Conservation (phyloP, 2,329 filamentous ascomycete genomes). For the Aureobasidium melanogenum region DNA sequence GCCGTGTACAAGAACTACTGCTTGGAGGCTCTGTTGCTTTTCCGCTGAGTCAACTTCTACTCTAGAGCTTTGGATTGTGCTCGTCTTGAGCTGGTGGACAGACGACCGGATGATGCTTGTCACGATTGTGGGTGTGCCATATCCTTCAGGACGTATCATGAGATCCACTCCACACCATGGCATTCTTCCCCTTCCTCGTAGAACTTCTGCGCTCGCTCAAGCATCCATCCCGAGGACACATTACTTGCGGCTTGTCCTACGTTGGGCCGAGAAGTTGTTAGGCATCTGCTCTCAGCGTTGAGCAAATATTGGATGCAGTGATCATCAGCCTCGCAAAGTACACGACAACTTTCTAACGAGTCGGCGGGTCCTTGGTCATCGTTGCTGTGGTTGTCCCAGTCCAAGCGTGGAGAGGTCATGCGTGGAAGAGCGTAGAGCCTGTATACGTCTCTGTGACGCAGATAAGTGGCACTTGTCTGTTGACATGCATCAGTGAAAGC, state of each 20-base stretch:
- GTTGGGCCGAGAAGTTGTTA: background rate
- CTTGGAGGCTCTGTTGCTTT: too few relatives aligned
- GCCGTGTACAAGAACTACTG: too few relatives aligned
- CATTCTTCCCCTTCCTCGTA: background rate
- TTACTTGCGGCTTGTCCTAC: background rate
- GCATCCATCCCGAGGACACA: background rate
- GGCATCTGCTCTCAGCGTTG: background rate
- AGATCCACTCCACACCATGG: background rate
- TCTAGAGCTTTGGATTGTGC: too few relatives aligned
- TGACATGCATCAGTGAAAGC: background rate
- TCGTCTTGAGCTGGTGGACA: too few relatives aligned
- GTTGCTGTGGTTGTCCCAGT: slow-evolving; percentile 22
- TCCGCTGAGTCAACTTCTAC: too few relatives aligned
- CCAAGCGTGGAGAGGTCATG: slow-evolving; percentile 13
- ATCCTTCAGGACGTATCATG: background rate
- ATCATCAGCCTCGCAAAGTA: slow-evolving; percentile 17
- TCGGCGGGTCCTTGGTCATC: slow-evolving; percentile 12
- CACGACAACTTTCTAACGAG: slow-evolving; percentile 18
- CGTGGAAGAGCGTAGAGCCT: slow-evolving; percentile 20
- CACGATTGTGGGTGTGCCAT: too few relatives aligned
- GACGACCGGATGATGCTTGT: too few relatives aligned
- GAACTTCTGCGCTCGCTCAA: background rate
- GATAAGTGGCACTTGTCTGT: background rate
- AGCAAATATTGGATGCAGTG: slow-evolving; percentile 21
- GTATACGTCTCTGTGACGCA: slow-evolving; percentile 22